These are phyloP conservation scores for Diaporthe aspalathi DNA, from an alignment of 2,329 filamentous ascomycete genomes.

Conservation along the genomic window DNA sequence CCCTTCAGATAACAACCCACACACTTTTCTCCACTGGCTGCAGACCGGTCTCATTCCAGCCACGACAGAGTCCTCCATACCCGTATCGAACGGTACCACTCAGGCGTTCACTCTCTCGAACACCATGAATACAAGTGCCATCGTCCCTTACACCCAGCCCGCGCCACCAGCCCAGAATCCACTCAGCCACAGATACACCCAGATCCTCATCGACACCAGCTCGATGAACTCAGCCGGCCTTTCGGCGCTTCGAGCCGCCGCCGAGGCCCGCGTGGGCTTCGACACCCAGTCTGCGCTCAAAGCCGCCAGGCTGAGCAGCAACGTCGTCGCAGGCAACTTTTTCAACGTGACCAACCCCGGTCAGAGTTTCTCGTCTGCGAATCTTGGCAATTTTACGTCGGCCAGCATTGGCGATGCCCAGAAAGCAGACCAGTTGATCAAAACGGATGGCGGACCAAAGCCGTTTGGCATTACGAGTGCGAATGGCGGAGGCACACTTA, in stretches of 20 bases:
- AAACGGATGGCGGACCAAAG: neutral
- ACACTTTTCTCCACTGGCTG: slow-evolving; percentile 56
- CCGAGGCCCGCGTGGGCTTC: slow-evolving; percentile 44
- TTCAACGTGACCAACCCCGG: slow-evolving; percentile 50
- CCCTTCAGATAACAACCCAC: slow-evolving; percentile 52
- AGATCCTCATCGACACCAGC: slow-evolving; percentile 53
- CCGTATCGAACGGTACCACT: slow-evolving; percentile 6
- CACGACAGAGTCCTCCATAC: slow-evolving; percentile 40
- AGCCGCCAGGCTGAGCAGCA: slow-evolving; percentile 45
- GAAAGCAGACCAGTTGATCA: neutral
- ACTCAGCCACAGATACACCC: slow-evolving; percentile 53
- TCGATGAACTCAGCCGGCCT: slow-evolving; percentile 42
- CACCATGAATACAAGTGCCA: slow-evolving; percentile 42
- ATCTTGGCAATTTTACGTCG: neutral
- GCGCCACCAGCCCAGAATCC: slow-evolving; percentile 51
- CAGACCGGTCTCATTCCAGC: slow-evolving; percentile 52
- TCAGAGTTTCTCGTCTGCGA: slow-evolving; percentile 23
- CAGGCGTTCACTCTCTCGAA: slow-evolving; percentile 49
- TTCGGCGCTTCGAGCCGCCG: slow-evolving; percentile 44
- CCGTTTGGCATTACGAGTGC: neutral
- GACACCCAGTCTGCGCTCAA: slow-evolving; percentile 43
- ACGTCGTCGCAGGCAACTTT: slow-evolving; percentile 50
- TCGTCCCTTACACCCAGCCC: slow-evolving; percentile 50
- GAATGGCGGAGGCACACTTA: neutral
- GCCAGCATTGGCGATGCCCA: neutral